phyloP scores from a whole-genome alignment of 2,329 filamentous ascomycete genomes.

The Exophiala viscosa region DNA sequence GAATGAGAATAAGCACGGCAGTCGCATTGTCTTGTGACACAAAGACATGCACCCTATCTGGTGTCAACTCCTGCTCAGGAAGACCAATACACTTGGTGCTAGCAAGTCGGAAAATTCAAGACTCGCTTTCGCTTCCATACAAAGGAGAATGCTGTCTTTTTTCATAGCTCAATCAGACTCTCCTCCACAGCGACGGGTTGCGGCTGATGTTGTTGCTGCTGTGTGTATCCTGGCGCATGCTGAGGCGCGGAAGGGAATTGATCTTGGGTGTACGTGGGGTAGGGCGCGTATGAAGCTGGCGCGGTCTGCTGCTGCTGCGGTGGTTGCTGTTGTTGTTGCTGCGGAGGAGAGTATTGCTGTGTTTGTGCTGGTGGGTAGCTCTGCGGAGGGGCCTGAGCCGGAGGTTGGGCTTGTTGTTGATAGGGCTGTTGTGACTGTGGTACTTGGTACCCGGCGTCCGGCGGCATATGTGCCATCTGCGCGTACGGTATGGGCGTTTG shows the following conservation, averaged over 20 bases:
- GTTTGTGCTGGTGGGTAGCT: conserved; percentile 11
- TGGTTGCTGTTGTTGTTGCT: conserved; percentile 10
- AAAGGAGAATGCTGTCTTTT: too few relatives aligned
- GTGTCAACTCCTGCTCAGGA: too few relatives aligned
- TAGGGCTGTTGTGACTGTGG: conserved; percentile 12
- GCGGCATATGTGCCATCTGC: conserved; percentile 11
- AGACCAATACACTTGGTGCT: too few relatives aligned
- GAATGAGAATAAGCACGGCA: too few relatives aligned
- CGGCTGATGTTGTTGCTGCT: conserved; percentile 42
- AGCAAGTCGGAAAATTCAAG: too few relatives aligned
- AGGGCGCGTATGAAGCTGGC: conserved; percentile 33
- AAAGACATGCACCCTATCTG: too few relatives aligned
- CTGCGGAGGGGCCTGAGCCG: conserved; percentile 1
- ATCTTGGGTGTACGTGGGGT: conserved; percentile 55
- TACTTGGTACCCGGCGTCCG: conserved; percentile 13
- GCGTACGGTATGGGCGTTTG: conserved; percentile 16
- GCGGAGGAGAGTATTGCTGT: conserved; percentile 11
- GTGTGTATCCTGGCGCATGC: conserved; percentile 36
- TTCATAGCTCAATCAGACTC: conserved; percentile 67
- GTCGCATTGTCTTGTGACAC: too few relatives aligned
- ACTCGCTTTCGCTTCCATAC: too few relatives aligned
- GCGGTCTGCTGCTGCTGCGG: neutral
- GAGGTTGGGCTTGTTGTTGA: conserved; percentile 10
- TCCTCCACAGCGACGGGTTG: conserved; percentile 62
- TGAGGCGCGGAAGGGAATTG: conserved; percentile 64